Base-by-base conservation (phyloP, 495 filamentous ascomycete genomes). In the Penicillium manginii region DNA sequence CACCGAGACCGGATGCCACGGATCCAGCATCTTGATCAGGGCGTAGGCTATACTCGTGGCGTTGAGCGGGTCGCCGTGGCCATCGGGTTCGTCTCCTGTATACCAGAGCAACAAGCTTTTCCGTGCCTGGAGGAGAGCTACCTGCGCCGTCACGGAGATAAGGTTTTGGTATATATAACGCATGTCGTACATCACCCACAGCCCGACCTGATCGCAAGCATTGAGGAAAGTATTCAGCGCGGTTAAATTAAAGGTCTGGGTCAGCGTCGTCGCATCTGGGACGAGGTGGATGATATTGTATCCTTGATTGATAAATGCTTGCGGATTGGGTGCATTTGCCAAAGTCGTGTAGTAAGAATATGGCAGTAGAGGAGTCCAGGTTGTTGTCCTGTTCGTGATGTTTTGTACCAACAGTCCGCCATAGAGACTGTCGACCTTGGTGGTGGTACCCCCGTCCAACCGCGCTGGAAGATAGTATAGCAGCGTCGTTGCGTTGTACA, bases 31-130 rank as follows among this genome's bases (percentile, higher is more conserved):
- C 46, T 80, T 79, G 61, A 91, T 78, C 1, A 79, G 65, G 4
- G 75, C 64, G 60, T 81, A 81, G 2, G 74, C 64, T 14, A 63
- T 54, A 3, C 42, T 33, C 6, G 81, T 73, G 0, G 74, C 68
- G 51, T 83, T 73, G 23, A 89, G 80, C 12, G 86, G 77, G 61
- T 87, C 81, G 55, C 80, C 74, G 69, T 81, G 80, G 10, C 88
- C 88, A 66, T 91, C 88, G 4, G 88, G 87, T 57, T 91, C 87
- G 57, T 91, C 88, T 3, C 80, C 83, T 0, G 80, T 84, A 76
- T 89, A 91, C 71, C 86, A 91, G 7, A 83, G 75, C 18, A 88
- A 80, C 4, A 90, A 68, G n/a, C 74, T 81, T 7, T 77, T 80
- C 12, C 76, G 75, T n/a, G 78, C 60, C 50, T 79, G 80, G 31